Evolutionary conservation across 2,329 filamentous ascomycete species (phyloP).

Genomic region (Sporothrix brasiliensis): DNA sequence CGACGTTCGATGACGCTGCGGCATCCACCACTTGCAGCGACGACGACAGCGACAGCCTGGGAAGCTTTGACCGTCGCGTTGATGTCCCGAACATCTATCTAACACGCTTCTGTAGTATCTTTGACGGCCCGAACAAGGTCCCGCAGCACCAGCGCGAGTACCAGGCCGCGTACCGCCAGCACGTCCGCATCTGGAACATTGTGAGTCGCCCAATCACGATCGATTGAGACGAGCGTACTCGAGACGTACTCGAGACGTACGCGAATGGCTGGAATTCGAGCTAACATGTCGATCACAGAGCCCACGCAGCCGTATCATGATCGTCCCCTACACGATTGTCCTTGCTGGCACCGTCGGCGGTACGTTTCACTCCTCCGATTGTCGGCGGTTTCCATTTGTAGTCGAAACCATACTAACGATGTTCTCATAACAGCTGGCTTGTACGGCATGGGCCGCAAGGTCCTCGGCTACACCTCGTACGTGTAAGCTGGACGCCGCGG

Average conservation of each 20-base stretch:
- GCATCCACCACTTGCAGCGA: background rate
- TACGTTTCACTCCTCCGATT: conserved; percentile 40
- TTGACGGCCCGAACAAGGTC: conserved; percentile 77
- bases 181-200: conserved; percentile 75
- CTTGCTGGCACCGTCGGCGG: conserved; percentile 65
- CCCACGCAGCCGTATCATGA: conserved; percentile 64
- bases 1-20: background rate
- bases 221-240: background rate
- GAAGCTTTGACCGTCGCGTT: background rate
- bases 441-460: conserved; percentile 75
- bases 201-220: conserved; percentile 55
- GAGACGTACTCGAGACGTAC: background rate
- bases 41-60: background rate
- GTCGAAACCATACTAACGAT: background rate
- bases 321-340: conserved; percentile 69
- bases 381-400: conserved; percentile 9
- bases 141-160: conserved; percentile 74
- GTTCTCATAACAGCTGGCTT: conserved; percentile 51
- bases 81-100: background rate
- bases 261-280: conserved; percentile 5
- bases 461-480: conserved; percentile 79
- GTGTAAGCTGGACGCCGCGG: conserved; percentile 42
- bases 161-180: conserved; percentile 70
- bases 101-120: conserved; percentile 48
- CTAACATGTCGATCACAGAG: conserved; percentile 51